phyloP scores from a whole-genome alignment of 768 basidiomycete species.

The Lactifluus pinguis region DNA sequence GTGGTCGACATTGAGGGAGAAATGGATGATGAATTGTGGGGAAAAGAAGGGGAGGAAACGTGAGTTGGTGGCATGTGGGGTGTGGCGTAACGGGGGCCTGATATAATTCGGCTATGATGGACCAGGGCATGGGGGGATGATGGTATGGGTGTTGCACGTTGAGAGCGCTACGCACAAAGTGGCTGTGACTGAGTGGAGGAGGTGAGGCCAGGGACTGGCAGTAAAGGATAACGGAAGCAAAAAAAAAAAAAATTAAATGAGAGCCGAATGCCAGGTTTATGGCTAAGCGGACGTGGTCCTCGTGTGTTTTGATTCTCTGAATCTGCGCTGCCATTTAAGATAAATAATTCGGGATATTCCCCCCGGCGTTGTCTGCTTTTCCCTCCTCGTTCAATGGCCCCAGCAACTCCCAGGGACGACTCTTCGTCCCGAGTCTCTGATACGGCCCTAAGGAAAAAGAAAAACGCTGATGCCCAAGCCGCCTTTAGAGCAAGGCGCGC shows the following conservation, averaged over 20 bases:
- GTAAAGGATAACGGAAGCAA: conserved; percentile 11
- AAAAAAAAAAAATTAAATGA: conserved; percentile 1
- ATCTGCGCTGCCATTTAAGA: conserved; percentile 41
- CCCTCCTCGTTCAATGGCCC: conserved; percentile 23
- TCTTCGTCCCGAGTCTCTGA: conserved; percentile 43
- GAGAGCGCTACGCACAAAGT: neutral
- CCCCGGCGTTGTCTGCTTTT: conserved; percentile 18
- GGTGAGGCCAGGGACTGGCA: conserved; percentile 1
- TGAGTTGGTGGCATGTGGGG: neutral
- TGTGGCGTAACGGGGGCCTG: neutral
- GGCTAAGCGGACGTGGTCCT: conserved; percentile 33
- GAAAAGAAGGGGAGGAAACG: conserved; percentile 11
- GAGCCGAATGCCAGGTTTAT: conserved; percentile 1
- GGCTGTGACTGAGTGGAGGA: conserved; percentile 7
- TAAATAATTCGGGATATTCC: conserved; percentile 20
- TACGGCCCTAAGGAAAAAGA: conserved; percentile 72
- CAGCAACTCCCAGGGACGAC: conserved; percentile 30
- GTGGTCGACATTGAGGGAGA: conserved; percentile 64
- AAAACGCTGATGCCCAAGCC: conserved; percentile 85
- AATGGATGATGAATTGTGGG: conserved; percentile 22
- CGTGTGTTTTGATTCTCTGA: conserved; percentile 58
- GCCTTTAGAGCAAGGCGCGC: conserved; percentile 74
- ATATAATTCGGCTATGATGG: neutral
- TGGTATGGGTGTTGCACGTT: neutral
- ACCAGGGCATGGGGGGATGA: neutral